Evolutionary conservation across 345 rosid genomes (phyloP), one percentile per base, ranked within the genome.

Genomic region (Hibiscus mutabilis): DNA sequence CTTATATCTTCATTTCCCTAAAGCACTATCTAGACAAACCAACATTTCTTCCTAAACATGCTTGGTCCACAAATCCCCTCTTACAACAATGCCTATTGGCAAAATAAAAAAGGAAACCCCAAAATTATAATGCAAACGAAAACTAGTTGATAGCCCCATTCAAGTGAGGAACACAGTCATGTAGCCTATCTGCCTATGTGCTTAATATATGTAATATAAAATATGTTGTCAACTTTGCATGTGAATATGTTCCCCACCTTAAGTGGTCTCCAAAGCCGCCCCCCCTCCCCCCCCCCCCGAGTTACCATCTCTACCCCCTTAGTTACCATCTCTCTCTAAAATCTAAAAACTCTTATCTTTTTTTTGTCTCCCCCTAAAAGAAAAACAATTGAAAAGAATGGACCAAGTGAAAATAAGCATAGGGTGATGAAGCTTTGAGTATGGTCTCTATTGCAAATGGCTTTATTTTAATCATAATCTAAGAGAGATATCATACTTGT

Each of bases 241-340:
- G 83, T 88, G 81, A 88, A 78, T 83, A 74, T 86, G 93, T 86
- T 86, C 89, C 93, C 93, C 90, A 88, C 93, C 80, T 76, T 81
- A 40, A 61, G 56, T 73, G 87, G 90, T 78, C 82, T 73, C 70
- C 73, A 42, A 77, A 70, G 42, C 42, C n/a, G n/a, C n/a, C n/a
- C n/a, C n/a, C n/a, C n/a, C n/a, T n/a, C n/a, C n/a, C n/a, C n/a
- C n/a, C n/a, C 42, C 27, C 74, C 68, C 72, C 68, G 62, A 11
- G 44, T 70, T 51, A 16, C 68, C 72, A 10, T 68, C 78, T 66
- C 25, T 55, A n/a, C 42, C 27, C 74, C 68, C 72, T 70, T 66
- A 11, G 44, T 70, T 51, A 16, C 68, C 72, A 10, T 68, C 78
- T 66, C 25, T 55, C 64, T 44, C 35, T 73, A 46, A 42, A 72